Evolutionary conservation across 208 protist species (phyloP).

Genomic region (Angomonas ambiguus): DNA sequence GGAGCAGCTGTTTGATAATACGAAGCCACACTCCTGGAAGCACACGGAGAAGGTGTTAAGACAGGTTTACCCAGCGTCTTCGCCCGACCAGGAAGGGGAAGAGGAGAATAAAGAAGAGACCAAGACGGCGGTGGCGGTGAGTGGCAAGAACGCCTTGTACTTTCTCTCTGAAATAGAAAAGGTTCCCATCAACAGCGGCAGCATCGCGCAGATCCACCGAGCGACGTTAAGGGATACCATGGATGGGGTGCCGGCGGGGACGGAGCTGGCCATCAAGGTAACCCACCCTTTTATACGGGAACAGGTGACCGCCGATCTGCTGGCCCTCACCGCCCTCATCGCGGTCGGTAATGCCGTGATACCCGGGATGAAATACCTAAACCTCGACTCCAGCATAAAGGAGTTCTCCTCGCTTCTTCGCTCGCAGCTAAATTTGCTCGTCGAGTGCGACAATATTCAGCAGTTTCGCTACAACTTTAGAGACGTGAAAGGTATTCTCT

Average conservation of each 20-base stretch:
- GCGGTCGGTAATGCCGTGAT: conserved; percentile 37
- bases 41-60: conserved; percentile 80
- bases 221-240: conserved; percentile 62
- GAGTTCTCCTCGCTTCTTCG: conserved; percentile 81
- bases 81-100: conserved; percentile 7
- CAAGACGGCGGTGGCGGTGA: neutral
- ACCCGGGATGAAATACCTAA: conserved; percentile 59
- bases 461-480: conserved; percentile 28
- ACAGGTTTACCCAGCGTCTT: conserved; percentile 13
- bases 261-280: conserved; percentile 89
- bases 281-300: conserved; percentile 82
- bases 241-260: conserved; percentile 74
- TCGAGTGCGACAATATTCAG: conserved; percentile 83
- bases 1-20: conserved; percentile 65
- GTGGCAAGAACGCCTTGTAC: conserved; percentile 18
- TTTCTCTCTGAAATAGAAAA: conserved; percentile 76
- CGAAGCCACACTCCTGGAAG: conserved; percentile 60
- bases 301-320: conserved; percentile 64
- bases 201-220: conserved; percentile 90
- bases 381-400: conserved; percentile 48
- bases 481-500: conserved; percentile 27
- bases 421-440: conserved; percentile 81
- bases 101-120: neutral
- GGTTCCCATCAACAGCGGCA: conserved; percentile 86
- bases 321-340: conserved; percentile 61